phyloP scores from a whole-genome alignment of 768 basidiomycete species.

The Coprinellus micaceus region DNA sequence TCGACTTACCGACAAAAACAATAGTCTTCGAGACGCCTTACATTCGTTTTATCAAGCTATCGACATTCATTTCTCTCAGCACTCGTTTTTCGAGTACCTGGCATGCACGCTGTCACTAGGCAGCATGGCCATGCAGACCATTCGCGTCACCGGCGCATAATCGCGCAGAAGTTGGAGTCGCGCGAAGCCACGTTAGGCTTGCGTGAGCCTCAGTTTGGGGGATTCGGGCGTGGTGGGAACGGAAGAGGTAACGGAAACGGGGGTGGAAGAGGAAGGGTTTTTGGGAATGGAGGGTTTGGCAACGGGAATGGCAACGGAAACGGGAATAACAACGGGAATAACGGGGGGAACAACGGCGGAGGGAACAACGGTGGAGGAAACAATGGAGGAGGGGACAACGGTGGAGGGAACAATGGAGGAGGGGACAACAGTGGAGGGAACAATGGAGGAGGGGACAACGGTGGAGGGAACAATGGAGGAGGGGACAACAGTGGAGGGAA shows the following conservation, averaged over 20 bases:
- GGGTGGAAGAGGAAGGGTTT: not conserved
- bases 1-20: too few relatives aligned
- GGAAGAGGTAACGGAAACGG: not conserved
- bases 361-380: not conserved
- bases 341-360: not conserved
- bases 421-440: not conserved
- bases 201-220: slow-evolving; percentile 3
- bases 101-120: slow-evolving; percentile 2
- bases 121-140: slow-evolving; percentile 1
- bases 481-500: not conserved
- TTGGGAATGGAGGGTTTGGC: not conserved
- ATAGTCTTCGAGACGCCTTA: not conserved
- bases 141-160: slow-evolving; percentile 3
- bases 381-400: not conserved
- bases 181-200: not conserved
- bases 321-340: slow-evolving; percentile 5
- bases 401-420: not conserved
- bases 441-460: not conserved
- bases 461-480: not conserved
- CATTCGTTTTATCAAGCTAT: not conserved
- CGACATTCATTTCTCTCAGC: slow-evolving; percentile 5
- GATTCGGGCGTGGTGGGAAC: not conserved
- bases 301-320: not conserved
- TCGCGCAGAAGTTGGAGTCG: not conserved
- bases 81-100: not conserved